phyloP scores from a whole-genome alignment of 345 rosid species.

The Jatropha curcas region DNA sequence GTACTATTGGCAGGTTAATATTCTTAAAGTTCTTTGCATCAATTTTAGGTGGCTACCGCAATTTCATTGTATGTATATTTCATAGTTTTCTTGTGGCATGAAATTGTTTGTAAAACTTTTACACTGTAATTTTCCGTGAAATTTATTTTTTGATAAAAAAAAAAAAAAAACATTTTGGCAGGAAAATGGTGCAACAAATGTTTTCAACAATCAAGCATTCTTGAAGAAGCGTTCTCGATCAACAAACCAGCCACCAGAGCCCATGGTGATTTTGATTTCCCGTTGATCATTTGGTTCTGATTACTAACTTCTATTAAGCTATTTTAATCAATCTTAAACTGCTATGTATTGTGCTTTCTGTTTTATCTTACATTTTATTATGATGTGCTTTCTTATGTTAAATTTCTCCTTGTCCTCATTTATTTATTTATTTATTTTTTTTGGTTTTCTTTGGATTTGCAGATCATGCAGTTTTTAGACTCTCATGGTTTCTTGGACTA shows the following conservation, averaged over 20 bases:
- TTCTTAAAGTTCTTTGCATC: constrained; percentile 93
- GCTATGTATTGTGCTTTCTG: neutral
- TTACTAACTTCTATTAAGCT: neutral
- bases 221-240: constrained; percentile 87
- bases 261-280: constrained; percentile 64
- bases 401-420: neutral
- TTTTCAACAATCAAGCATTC: constrained; percentile 87
- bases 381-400: neutral
- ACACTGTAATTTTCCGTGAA: constrained; percentile 4
- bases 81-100: constrained; percentile 16
- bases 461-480: constrained; percentile 79
- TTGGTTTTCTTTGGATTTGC: constrained; percentile 27
- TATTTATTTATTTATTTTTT: too few species aligned
- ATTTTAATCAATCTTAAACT: neutral
- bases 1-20: constrained; percentile 69
- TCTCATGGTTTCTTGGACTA: constrained; percentile 92
- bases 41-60: constrained; percentile 95
- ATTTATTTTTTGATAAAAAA: constrained; percentile 20
- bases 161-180: constrained; percentile 34
- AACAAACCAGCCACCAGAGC: constrained; percentile 83
- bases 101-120: constrained; percentile 14
- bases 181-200: constrained; percentile 70
- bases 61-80: constrained; percentile 71
- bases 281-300: neutral
- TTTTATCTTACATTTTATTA: neutral